These are phyloP conservation scores for Mollisia scopiformis DNA, from an alignment of 2,329 filamentous ascomycete species.

Conservation along the genomic window DNA sequence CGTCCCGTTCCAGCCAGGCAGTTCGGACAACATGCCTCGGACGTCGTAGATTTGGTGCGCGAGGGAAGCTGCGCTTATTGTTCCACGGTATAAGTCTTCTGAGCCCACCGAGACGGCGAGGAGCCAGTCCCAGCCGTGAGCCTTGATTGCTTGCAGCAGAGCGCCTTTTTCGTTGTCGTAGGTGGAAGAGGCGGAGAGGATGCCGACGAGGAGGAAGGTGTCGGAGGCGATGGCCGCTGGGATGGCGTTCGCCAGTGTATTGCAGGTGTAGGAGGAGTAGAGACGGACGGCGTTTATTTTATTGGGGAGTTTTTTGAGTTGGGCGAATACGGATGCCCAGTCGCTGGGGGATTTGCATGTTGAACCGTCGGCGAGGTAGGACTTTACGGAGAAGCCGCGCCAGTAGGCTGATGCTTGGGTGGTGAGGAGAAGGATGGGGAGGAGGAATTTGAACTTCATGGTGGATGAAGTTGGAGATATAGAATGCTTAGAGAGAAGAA, in stretches of 20 bases:
- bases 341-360: background rate
- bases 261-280: conserved; percentile 2
- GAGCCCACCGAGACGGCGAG: conserved; percentile 82
- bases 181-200: conserved; percentile 59
- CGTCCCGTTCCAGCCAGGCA: background rate
- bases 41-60: background rate
- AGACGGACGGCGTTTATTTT: background rate
- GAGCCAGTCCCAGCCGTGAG: conserved; percentile 70
- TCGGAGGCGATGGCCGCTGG: conserved; percentile 80
- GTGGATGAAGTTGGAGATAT: background rate
- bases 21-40: background rate
- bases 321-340: background rate
- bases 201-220: conserved; percentile 75
- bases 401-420: background rate
- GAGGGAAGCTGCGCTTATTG: conserved; percentile 51
- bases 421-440: background rate
- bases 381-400: background rate
- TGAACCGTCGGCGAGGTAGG: background rate
- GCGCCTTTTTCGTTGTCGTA: conserved; percentile 76
- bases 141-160: conserved; percentile 65
- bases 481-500: background rate
- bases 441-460: background rate
- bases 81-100: conserved; percentile 76
- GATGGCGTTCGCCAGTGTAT: conserved; percentile 66
- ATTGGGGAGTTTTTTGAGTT: background rate